A percentile compares a stretch with the other conserved stretches of the same genome.
Conservation (phyloP, 768 basidiomycete genomes). For the Tylopilus plumbeoviolaceoides region DNA sequence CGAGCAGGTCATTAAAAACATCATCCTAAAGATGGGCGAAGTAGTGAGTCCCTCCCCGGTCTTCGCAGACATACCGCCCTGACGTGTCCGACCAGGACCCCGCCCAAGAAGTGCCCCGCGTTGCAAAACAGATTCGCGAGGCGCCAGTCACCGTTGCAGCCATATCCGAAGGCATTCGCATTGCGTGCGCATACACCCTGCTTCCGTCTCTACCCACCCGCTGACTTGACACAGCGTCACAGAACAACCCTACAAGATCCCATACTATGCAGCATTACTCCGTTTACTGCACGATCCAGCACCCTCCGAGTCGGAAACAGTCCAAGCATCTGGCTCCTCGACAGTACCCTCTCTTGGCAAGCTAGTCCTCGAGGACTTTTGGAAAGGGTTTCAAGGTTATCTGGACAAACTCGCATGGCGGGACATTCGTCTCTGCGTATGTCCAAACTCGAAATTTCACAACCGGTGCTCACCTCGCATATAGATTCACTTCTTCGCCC, state of each 20-base stretch:
- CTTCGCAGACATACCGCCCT: background rate
- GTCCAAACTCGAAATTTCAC: slow-evolving; percentile 23
- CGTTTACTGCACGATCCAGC: slow-evolving; percentile 55
- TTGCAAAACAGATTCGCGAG: slow-evolving; percentile 64
- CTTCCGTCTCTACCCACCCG: background rate
- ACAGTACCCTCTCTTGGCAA: slow-evolving; percentile 50
- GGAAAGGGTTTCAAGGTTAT: slow-evolving; percentile 85
- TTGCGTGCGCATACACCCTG: slow-evolving; percentile 44
- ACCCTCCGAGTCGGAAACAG: slow-evolving; percentile 32
- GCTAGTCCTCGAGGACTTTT: slow-evolving; percentile 81
- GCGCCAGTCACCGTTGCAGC: slow-evolving; percentile 54
- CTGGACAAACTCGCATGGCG: slow-evolving; percentile 90
- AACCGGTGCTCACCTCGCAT: slow-evolving; percentile 4
- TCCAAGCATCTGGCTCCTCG: slow-evolving; percentile 27
- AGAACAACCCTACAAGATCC: slow-evolving; percentile 92
- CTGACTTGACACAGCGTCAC: slow-evolving; percentile 53
- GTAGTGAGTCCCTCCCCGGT: slow-evolving; percentile 51
- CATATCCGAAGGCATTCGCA: slow-evolving; percentile 70
- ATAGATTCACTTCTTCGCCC: slow-evolving; percentile 92
- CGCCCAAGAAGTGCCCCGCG: slow-evolving; percentile 60
- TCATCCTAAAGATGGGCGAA: slow-evolving; percentile 75
- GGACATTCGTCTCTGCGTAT: slow-evolving; percentile 81
- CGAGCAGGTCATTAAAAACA: slow-evolving; percentile 62
- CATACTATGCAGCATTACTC: slow-evolving; percentile 81
- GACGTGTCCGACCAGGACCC: slow-evolving; percentile 48